phyloP scores from a whole-genome alignment of 1,284 basidiomycete species.

The Cutaneotrichosporon sp. region DNA sequence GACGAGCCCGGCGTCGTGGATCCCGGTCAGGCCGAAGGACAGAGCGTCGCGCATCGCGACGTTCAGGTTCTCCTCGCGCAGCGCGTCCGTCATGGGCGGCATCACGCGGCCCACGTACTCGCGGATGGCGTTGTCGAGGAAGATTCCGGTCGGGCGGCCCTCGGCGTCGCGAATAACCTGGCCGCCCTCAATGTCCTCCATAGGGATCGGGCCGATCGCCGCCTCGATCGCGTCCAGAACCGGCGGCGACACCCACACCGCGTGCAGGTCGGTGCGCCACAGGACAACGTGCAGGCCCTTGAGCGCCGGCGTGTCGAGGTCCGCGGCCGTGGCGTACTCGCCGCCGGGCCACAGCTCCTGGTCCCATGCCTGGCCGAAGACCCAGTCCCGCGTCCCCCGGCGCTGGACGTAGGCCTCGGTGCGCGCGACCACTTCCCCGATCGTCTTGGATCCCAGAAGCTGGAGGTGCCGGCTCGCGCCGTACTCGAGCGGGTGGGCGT shows the following conservation, averaged over 20 bases:
- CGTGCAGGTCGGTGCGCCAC: constrained; percentile 76
- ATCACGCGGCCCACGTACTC: constrained; percentile 52
- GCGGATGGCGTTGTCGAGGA: constrained; percentile 50
- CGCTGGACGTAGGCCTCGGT: constrained; percentile 68
- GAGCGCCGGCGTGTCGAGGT: constrained; percentile 67
- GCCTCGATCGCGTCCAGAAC: constrained; percentile 66
- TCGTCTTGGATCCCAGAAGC: constrained; percentile 63
- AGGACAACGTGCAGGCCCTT: constrained; percentile 68
- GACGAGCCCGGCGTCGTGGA: constrained; percentile 74
- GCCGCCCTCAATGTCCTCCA: constrained; percentile 69
- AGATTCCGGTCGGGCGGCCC: constrained; percentile 70
- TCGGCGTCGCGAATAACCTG: constrained; percentile 66
- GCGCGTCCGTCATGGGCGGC: constrained; percentile 64
- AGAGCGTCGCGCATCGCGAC: constrained; percentile 68
- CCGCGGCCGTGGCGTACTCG: constrained; percentile 75
- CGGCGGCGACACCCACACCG: constrained; percentile 72
- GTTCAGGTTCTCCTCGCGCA: constrained; percentile 64
- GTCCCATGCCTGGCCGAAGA: constrained; percentile 90
- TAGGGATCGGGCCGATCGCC: constrained; percentile 60
- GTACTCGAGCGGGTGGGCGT: constrained; percentile 58
- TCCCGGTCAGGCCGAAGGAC: constrained; percentile 71
- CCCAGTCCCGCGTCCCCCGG: constrained; percentile 62
- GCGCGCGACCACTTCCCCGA: constrained; percentile 62
- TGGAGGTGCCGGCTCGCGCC: constrained; percentile 62
- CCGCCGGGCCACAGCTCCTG: constrained; percentile 67